Conservation (phyloP, 2,329 filamentous ascomycete species). For the Curvularia sp. region DNA sequence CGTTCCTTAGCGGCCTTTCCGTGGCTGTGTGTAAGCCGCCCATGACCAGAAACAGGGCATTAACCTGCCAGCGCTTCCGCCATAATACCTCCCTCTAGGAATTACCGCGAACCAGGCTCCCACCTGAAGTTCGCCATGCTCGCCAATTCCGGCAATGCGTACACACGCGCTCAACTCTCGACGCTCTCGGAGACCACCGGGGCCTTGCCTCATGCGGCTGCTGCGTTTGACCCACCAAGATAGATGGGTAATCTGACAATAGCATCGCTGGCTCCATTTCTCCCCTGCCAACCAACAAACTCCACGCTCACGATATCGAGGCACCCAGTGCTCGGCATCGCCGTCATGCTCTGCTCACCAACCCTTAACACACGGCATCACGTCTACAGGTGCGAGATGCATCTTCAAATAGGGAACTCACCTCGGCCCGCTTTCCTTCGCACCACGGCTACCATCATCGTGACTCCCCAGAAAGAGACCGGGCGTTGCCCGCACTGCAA, state of each 20-base stretch:
- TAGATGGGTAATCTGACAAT: constrained; percentile 4
- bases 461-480: constrained; percentile 34
- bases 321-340: constrained; percentile 1
- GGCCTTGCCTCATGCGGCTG: constrained; percentile 9
- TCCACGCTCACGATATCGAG: constrained; percentile 16
- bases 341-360: too few relatives aligned
- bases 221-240: constrained; percentile 1
- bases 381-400: too few relatives aligned
- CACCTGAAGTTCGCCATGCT: background rate
- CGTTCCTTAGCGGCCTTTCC: constrained; percentile 32
- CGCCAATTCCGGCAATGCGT: constrained; percentile 8
- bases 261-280: constrained; percentile 3
- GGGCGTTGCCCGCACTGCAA: constrained; percentile 25
- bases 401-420: background rate
- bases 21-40: constrained; percentile 47
- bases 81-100: constrained; percentile 23
- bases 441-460: constrained; percentile 19
- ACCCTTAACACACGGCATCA: background rate
- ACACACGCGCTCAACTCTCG: constrained; percentile 1
- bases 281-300: background rate
- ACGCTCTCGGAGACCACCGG: constrained; percentile 1
- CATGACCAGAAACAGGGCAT: constrained; percentile 33
- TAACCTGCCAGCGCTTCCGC: constrained; percentile 24
- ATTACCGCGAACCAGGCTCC: constrained; percentile 1
- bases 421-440: background rate